Evolutionary conservation across 352 stramenopile genomes (phyloP), one percentile per base, ranked within the genome.

Genomic region (Pythium periplocum): DNA sequence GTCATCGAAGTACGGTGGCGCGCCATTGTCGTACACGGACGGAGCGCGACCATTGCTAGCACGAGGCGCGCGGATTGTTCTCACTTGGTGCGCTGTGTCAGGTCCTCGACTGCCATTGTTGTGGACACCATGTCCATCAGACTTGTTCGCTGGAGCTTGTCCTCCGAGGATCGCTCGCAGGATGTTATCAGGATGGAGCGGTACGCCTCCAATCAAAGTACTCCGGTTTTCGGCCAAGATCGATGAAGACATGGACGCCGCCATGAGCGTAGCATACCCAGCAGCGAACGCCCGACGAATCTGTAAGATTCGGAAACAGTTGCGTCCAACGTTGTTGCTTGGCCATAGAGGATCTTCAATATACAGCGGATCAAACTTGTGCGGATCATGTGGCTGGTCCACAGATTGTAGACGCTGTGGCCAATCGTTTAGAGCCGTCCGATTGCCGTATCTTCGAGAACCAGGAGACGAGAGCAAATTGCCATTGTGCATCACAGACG

Each of bases 281-380:
- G 73, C 68, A 8, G 81, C 76, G 34, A 94, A 89, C 3, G 84
- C 79, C 0, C 84, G 78, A 9, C 84, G 76, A 35, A 96, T 94
- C 54, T 95, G 78, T 53, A 83, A 91, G 63, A 98, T 98, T 44
- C 95, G 86, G 64, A 98, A 98, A 45, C 93, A 93, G 64, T 98
- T 98, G 47, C 95, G 74, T 11, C 93, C 93, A 32, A 98, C 93
- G 59, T 98, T 98, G 72, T 98, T 98, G 51, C 83, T 93, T 6
- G 85, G 71, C 31, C 83, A 90, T 12, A 98, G 64, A 3, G 93
- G 95, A 64, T 98, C 95, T 65, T 98, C 93, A 43, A 98, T 97
- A 75, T 96, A 98, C 5, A 98, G 71, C 0, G 92, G 92, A 55
- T 98, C 92, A 64, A 98, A 96, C 55, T 94, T 93, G 69, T 95